Base-by-base conservation (phyloP, 768 basidiomycete species). In the Favolaschia claudopus region DNA sequence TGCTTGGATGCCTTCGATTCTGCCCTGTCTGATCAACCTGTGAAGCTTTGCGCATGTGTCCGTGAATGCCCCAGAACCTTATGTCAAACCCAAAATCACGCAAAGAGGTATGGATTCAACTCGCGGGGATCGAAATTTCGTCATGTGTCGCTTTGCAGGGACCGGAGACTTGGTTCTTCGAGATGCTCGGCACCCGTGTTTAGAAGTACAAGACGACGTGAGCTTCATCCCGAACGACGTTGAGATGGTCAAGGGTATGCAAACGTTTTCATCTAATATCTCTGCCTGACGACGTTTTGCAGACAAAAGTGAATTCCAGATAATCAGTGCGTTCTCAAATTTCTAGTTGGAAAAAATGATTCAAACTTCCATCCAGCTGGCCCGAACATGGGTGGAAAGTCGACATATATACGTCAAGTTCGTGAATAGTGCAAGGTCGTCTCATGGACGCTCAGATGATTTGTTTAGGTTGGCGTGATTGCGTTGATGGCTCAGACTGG, bases 341-440 rank as follows among this genome's bases (percentile, higher is more conserved):
- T 17, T 22, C 4, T 32, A 4, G 36, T 25, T 17, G 33, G 4
- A 17, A 24, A 1, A 32, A 32, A 24, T 28, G 6, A 34, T 46
- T 13, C n/a, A n/a, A n/a, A n/a, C 50, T 38, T 44, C 45, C 43
- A 31, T 22, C 5, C 55, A 93, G 92, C 96, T 20, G 97, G 97
- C 6, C 97, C 97, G 0, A 99, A 99, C 74, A 98, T 98, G 92
- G 97, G 97, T 49, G 97, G 97, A 58, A 99, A 99, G 75, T 95
- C 92, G 44, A 98, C 96, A 0, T 98, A 96, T 67, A 96, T 99
- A 66, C 91, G 95, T 42, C 92, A 95, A 77, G 92, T 89, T 48
- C 17, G 67, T 42, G 66, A 51, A 45, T 13, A 17, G 32, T 45
- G 24, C 34, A 7, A 40, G 20, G 36, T 43, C 17, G 28, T 43